Evolutionary conservation across 2,329 filamentous ascomycete species (phyloP).

Genomic region (Pyricularia grisea): DNA sequence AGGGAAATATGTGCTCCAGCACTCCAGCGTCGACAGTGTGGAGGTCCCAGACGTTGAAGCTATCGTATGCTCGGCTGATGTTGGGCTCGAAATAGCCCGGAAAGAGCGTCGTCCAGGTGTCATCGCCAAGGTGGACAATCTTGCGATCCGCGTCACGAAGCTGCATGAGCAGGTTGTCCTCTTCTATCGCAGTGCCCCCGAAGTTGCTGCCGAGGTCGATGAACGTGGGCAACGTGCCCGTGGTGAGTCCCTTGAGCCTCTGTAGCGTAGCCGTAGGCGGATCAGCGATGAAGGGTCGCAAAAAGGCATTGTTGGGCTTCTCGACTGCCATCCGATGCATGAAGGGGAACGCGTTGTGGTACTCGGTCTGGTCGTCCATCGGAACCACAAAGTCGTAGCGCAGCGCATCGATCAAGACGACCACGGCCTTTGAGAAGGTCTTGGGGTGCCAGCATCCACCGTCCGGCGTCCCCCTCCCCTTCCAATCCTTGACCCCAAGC

Average conservation of each 20-base stretch:
- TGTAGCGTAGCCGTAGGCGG: conserved; percentile 91
- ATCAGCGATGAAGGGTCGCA: conserved; percentile 93
- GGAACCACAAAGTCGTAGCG: conserved; percentile 96
- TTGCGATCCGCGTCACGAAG: conserved; percentile 56
- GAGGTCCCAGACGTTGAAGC: conserved; percentile 96
- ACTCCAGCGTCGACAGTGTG: conserved; percentile 97
- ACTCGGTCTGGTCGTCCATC: conserved; percentile 48
- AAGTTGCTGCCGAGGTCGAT: conserved; percentile 93
- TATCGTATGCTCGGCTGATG: conserved; percentile 84
- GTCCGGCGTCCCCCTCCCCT: conserved; percentile 32
- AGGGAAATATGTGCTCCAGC: conserved; percentile 78
- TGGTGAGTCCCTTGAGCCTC: conserved; percentile 86
- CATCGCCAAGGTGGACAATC: conserved; percentile 91
- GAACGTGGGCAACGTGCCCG: conserved; percentile 89
- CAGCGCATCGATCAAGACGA: conserved; percentile 86
- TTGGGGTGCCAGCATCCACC: conserved; percentile 94
- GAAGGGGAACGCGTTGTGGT: conserved; percentile 81
- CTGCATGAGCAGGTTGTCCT: conserved; percentile 70
- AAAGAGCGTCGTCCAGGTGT: conserved; percentile 92
- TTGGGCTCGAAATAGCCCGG: conserved; percentile 86
- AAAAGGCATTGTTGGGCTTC: conserved; percentile 72
- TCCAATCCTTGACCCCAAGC: conserved; percentile 26
- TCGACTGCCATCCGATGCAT: conserved; percentile 72
- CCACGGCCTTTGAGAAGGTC: conserved; percentile 82
- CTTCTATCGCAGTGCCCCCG: conserved; percentile 87